A percentile compares a stretch with the other conserved stretches of the same genome.
Conservation (phyloP, 345 rosid species). For the Kandelia obovata region DNA sequence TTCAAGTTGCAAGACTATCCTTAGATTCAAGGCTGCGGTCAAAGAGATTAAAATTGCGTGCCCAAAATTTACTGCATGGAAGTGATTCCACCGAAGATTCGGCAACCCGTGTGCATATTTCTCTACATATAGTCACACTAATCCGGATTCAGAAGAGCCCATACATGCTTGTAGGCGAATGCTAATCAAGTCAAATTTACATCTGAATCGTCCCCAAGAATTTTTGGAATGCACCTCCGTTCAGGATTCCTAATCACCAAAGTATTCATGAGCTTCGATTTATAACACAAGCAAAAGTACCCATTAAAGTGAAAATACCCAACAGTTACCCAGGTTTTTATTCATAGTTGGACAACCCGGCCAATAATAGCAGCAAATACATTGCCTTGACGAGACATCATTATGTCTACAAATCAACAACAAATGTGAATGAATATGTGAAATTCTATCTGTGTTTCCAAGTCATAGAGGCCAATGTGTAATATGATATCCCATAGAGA, state of each 20-base stretch:
- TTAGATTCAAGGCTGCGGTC: too few relatives aligned
- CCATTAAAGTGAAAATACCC: neutral
- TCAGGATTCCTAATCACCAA: neutral
- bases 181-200: neutral
- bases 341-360: slow-evolving; percentile 18
- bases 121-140: too few relatives aligned
- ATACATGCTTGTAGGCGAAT: neutral
- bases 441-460: slow-evolving; percentile 16
- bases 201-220: neutral
- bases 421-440: slow-evolving; percentile 14
- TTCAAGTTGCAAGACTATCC: too few relatives aligned
- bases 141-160: too few relatives aligned
- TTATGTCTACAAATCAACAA: slow-evolving; percentile 6
- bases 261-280: neutral
- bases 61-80: too few relatives aligned
- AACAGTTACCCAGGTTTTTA: slow-evolving; percentile 28
- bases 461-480: slow-evolving; percentile 15
- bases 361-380: slow-evolving; percentile 17
- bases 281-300: neutral
- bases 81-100: too few relatives aligned
- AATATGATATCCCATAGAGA: slow-evolving; percentile 18
- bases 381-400: slow-evolving; percentile 14
- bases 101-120: too few relatives aligned
- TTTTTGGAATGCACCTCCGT: neutral
- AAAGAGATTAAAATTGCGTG: too few relatives aligned